Base-by-base conservation (phyloP, 2,329 filamentous ascomycete species). In the Chaetomiaceae sp. region DNA sequence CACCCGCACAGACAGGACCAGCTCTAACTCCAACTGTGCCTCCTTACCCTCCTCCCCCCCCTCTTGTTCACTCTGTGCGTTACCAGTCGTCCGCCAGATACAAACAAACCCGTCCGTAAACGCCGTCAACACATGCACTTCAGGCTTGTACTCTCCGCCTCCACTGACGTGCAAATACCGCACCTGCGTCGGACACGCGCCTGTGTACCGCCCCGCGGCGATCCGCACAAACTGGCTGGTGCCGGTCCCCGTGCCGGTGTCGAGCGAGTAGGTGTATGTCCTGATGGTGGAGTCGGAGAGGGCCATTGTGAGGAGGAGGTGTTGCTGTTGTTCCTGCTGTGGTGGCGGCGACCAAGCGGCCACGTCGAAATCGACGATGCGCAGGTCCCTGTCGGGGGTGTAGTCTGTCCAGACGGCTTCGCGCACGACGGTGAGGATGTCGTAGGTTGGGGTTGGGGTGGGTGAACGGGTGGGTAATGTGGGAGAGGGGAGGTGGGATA, bases 271-370 rank as follows among this genome's bases (percentile, higher is more conserved):
- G 13, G 64, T 58, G 58, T 83, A 85, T 1, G 72, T 76, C 61
- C 83, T 85, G 37, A 95, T 66, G 2, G 78, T 82, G 0, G 92
- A 96, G 68, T 96, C 92, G 0, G 92, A 96, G 60, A 93, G 84
- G 0, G 79, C 85, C 70, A 95, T 77, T 0, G 81, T 82, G 48
- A 96, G 74, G 3, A 61, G 54, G 31, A 60, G n/a, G n/a, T n/a
- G n/a, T n/a, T n/a, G n/a, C n/a, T n/a, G n/a, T n/a, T n/a, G n/a
- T n/a, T n/a, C n/a, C n/a, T n/a, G n/a, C n/a, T n/a, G n/a, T n/a
- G n/a, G n/a, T n/a, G n/a, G n/a, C n/a, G n/a, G n/a, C n/a, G n/a
- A n/a, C n/a, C 16, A 61, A 31, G 13, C 45, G 43, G 70, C 54
- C 0, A 85, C 73, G 60, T 91, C 86, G 63, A 96, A 93, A 60